phyloP scores from a whole-genome alignment of 306 rosid genomes.

The Rubus idaeus region DNA sequence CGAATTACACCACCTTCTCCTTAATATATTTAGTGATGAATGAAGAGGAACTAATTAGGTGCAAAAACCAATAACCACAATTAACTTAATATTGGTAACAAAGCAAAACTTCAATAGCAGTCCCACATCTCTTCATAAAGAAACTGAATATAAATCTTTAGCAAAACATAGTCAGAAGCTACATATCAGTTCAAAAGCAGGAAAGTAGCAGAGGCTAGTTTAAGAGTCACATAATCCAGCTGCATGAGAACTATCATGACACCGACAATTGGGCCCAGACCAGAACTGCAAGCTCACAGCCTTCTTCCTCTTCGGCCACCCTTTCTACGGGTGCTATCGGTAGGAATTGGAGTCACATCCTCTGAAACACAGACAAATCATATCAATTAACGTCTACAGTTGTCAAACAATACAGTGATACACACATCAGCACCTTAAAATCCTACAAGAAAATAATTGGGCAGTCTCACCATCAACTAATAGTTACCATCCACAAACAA shows the following conservation, averaged over 20 bases:
- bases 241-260: constrained; percentile 16
- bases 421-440: neutral
- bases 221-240: constrained; percentile 19
- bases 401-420: neutral
- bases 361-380: constrained; percentile 37
- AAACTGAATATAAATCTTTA: constrained; percentile 12
- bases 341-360: constrained; percentile 85
- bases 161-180: constrained; percentile 18
- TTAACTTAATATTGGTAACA: too few relatives aligned
- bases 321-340: constrained; percentile 83
- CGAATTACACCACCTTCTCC: too few relatives aligned
- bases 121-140: constrained; percentile 7
- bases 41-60: neutral
- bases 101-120: neutral
- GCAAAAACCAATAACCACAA: neutral
- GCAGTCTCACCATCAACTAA: neutral
- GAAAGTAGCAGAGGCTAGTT: constrained; percentile 29
- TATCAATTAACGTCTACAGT: neutral
- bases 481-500: neutral
- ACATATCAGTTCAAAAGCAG: constrained; percentile 38
- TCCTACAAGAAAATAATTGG: neutral
- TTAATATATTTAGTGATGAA: too few relatives aligned
- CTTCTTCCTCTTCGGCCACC: constrained; percentile 88
- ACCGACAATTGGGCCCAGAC: constrained; percentile 10
- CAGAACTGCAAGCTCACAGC: constrained; percentile 42